These are phyloP conservation scores for Angomonas desouzai DNA, from an alignment of 208 protist genomes.

Conservation along the genomic window DNA sequence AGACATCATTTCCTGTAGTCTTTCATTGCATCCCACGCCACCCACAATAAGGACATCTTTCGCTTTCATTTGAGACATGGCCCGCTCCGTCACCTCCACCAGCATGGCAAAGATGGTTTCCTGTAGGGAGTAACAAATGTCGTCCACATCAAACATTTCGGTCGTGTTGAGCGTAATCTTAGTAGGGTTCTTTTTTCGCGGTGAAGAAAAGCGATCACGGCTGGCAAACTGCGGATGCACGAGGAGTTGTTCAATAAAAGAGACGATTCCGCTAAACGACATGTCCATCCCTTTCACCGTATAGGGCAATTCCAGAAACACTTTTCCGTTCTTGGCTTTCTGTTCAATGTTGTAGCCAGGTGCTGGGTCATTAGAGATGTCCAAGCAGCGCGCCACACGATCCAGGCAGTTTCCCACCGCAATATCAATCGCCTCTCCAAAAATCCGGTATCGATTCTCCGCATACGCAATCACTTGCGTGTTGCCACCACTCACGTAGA, in stretches of 20 bases:
- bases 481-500: constrained; percentile 99
- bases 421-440: constrained; percentile 99
- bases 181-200: constrained; percentile 28
- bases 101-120: constrained; percentile 99
- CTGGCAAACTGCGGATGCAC: constrained; percentile 64
- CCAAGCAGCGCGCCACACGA: constrained; percentile 93
- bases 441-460: constrained; percentile 97
- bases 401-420: constrained; percentile 99
- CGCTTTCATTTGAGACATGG: constrained; percentile 96
- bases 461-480: constrained; percentile 98
- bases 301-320: constrained; percentile 96
- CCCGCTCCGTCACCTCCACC: constrained; percentile 98
- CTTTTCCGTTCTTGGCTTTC: constrained; percentile 74
- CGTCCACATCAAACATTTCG: constrained; percentile 85
- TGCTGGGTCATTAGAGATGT: constrained; percentile 97
- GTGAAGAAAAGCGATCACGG: constrained; percentile 20
- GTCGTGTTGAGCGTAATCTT: constrained; percentile 29
- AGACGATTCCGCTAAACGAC: constrained; percentile 94
- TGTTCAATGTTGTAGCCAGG: constrained; percentile 99
- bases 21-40: constrained; percentile 98
- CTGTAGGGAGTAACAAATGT: constrained; percentile 99
- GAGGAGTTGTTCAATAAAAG: constrained; percentile 79
- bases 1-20: constrained; percentile 97
- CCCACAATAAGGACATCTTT: constrained; percentile 98
- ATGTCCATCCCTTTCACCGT: constrained; percentile 98